Percentiles rank a stretch among this genome's conserved stretches.
Evolutionary conservation across 2,329 filamentous ascomycete genomes (phyloP).

Genomic region (Paraconiothyrium sp.): DNA sequence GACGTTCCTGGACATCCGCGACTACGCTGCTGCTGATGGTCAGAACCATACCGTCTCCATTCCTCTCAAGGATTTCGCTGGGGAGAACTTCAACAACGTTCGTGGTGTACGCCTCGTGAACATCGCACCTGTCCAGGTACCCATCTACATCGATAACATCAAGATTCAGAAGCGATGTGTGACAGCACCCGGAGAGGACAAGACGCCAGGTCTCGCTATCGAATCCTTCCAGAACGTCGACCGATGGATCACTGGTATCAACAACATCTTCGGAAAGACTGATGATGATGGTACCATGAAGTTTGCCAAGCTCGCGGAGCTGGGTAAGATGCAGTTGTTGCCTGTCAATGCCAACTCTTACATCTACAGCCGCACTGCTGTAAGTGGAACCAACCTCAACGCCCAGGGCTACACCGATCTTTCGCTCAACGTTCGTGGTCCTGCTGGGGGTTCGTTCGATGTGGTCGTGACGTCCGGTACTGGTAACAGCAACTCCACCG

Average conservation of each 20-base stretch:
- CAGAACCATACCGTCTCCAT: slow-evolving; percentile 18
- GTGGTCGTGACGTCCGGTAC: slow-evolving; percentile 15
- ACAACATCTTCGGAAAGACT: slow-evolving; percentile 18
- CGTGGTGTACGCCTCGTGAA: slow-evolving; percentile 16
- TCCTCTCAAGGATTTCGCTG: slow-evolving; percentile 13
- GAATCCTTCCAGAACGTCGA: slow-evolving; percentile 19
- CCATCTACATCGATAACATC: slow-evolving; percentile 19
- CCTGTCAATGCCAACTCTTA: slow-evolving; percentile 9
- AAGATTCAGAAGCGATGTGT: slow-evolving; percentile 20
- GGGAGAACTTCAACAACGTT: slow-evolving; percentile 12
- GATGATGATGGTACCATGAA: slow-evolving; percentile 17
- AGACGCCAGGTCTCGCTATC: slow-evolving; percentile 14
- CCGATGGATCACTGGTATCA: slow-evolving; percentile 19
- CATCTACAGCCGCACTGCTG: slow-evolving; percentile 13
- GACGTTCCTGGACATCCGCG: slow-evolving; percentile 12
- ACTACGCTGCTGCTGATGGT: slow-evolving; percentile 18
- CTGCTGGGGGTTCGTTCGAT: slow-evolving; percentile 14
- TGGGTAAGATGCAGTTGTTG: slow-evolving; percentile 19
- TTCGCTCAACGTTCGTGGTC: slow-evolving; percentile 14
- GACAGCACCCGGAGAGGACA: slow-evolving; percentile 13
- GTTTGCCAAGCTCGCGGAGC: slow-evolving; percentile 16
- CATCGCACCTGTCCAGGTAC: slow-evolving; percentile 14
- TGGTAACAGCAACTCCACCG: slow-evolving; percentile 8
- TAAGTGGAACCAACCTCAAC: slow-evolving; percentile 13
- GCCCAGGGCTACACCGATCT: slow-evolving; percentile 9